Evolutionary conservation across 2,329 filamentous ascomycete species (phyloP).

Genomic region (Sarocladiaceae sp.): DNA sequence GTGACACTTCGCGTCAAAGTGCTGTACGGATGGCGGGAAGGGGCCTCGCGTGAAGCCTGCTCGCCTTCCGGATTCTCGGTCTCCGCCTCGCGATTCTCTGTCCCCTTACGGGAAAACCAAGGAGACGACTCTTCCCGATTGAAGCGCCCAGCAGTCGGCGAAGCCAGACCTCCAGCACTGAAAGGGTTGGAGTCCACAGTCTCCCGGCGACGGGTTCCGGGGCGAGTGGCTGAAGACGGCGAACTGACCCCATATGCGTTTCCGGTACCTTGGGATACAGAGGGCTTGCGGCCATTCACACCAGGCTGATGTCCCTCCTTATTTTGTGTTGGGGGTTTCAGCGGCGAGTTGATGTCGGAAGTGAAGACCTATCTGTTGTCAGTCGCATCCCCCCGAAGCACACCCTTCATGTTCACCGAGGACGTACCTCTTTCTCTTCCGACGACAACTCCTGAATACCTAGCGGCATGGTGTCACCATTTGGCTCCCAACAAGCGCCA

Average conservation of each 20-base stretch:
- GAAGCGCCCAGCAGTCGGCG: constrained; percentile 59
- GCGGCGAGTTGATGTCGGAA: constrained; percentile 85
- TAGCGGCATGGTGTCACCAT: constrained; percentile 66
- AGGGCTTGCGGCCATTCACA: constrained; percentile 73
- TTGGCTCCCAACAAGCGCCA: constrained; percentile 86
- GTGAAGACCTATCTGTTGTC: constrained; percentile 60
- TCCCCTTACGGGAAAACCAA: constrained; percentile 52
- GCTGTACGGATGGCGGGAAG: constrained; percentile 35
- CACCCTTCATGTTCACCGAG: not conserved
- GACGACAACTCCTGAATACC: constrained; percentile 65
- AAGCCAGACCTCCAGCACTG: constrained; percentile 47
- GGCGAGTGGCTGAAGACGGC: constrained; percentile 66
- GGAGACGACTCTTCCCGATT: constrained; percentile 58
- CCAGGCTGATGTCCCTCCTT: constrained; percentile 53
- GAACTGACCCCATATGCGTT: constrained; percentile 68
- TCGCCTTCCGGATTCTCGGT: constrained; percentile 46
- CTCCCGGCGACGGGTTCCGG: constrained; percentile 76
- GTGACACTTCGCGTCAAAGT: constrained; percentile 52
- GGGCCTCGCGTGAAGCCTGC: constrained; percentile 22
- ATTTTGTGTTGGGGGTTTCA: constrained; percentile 81
- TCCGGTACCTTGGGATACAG: constrained; percentile 67
- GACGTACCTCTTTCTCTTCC: constrained; percentile 56
- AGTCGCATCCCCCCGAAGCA: no score
- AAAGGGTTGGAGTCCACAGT: constrained; percentile 67
- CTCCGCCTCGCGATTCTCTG: constrained; percentile 52